These are phyloP conservation scores for Botrytis squamosa DNA, from an alignment of 2,329 filamentous ascomycete genomes.

Conservation along the genomic window DNA sequence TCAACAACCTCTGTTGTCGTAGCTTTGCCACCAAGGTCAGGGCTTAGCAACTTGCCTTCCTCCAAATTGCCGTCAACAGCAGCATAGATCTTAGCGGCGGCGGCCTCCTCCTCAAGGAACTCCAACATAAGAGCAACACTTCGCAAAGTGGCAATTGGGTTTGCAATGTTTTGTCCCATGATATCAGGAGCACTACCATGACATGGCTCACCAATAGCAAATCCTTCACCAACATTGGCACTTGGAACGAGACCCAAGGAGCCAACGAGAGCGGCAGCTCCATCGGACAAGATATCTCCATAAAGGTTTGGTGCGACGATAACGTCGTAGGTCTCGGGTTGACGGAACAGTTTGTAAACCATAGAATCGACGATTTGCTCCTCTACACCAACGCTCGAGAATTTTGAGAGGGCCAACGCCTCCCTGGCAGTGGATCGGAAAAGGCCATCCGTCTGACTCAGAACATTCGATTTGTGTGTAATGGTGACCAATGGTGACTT, in stretches of 20 bases:
- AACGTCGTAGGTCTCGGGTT: constrained; percentile 92
- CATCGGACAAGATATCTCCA: constrained; percentile 94
- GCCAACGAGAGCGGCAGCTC: constrained; percentile 89
- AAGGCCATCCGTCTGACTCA: constrained; percentile 92
- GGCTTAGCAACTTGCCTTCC: constrained; percentile 78
- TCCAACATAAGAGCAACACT: constrained; percentile 94
- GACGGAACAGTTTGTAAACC: constrained; percentile 99
- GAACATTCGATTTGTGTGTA: constrained; percentile 97
- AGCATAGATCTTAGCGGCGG: constrained; percentile 84
- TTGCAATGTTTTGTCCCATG: constrained; percentile 86
- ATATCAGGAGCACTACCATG: constrained; percentile 97
- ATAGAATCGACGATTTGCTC: constrained; percentile 99
- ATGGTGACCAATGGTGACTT: constrained; percentile 78
- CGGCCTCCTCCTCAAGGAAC: constrained; percentile 83
- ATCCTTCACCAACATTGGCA: constrained; percentile 90
- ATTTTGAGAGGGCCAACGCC: constrained; percentile 66
- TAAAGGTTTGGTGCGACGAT: constrained; percentile 98
- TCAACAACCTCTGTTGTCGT: constrained; percentile 82
- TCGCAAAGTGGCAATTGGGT: constrained; percentile 91
- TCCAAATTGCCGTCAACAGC: constrained; percentile 89
- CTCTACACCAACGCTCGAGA: constrained; percentile 68
- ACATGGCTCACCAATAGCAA: constrained; percentile 97
- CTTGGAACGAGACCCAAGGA: constrained; percentile 88
- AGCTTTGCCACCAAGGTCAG: constrained; percentile 85
- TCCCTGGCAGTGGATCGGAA: constrained; percentile 79